phyloP scores from a whole-genome alignment of 495 filamentous ascomycete genomes.

The Penicillium chermesinum region DNA sequence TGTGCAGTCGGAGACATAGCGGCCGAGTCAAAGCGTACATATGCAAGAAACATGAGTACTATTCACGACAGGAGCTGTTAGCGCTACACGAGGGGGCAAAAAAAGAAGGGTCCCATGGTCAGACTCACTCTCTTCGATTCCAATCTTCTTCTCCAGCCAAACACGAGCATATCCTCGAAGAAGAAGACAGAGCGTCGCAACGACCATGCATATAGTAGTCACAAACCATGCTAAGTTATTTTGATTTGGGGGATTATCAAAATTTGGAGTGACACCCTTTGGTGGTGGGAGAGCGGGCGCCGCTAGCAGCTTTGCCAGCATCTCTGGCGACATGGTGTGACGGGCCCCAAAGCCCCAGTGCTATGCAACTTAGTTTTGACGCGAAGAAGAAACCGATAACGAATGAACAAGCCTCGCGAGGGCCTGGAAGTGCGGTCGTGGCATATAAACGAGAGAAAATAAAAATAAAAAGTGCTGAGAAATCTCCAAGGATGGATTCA shows the following conservation, averaged over 20 bases:
- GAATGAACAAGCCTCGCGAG: neutral
- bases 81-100: neutral
- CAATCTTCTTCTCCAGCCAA: conserved; percentile 12
- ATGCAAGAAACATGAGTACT: conserved; percentile 15
- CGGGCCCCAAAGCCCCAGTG: neutral
- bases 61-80: neutral
- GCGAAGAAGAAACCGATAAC: neutral
- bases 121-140: conserved; percentile 18
- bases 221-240: conserved; percentile 23
- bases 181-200: conserved; percentile 15
- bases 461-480: too few species aligned
- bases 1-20: neutral
- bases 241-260: conserved; percentile 27
- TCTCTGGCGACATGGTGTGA: conserved; percentile 8
- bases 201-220: conserved; percentile 12
- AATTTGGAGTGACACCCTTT: conserved; percentile 17
- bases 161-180: conserved; percentile 12
- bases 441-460: too few species aligned
- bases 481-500: too few species aligned
- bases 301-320: conserved; percentile 7
- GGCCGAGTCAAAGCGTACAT: conserved; percentile 3
- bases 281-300: conserved; percentile 17
- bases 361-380: neutral
- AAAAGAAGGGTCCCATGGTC: neutral
- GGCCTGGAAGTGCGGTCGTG: too few species aligned